phyloP scores from a whole-genome alignment of 2,329 filamentous ascomycete species.

The Colletotrichum sojae region DNA sequence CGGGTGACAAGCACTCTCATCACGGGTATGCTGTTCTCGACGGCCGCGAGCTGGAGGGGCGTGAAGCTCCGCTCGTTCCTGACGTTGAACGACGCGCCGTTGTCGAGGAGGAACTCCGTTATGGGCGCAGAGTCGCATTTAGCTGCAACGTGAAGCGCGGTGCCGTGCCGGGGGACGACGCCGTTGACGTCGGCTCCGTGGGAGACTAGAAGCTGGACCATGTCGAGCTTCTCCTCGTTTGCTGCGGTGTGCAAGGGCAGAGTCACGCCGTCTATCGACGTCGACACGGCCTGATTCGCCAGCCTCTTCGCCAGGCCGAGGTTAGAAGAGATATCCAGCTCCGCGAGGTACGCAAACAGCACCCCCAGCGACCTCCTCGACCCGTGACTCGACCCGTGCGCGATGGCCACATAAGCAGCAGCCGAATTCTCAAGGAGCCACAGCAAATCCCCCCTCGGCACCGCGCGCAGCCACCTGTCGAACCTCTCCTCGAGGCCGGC shows the following conservation, averaged over 20 bases:
- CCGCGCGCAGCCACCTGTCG: background rate
- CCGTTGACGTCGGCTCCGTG: conserved; percentile 9
- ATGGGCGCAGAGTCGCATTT: background rate
- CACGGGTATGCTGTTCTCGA: background rate
- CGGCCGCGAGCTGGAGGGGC: conserved; percentile 5
- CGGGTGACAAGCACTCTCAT: conserved; percentile 3
- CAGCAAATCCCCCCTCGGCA: background rate
- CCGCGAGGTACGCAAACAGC: background rate
- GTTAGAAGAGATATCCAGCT: background rate
- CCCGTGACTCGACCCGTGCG: background rate
- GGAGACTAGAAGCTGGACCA: background rate
- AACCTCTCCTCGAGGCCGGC: background rate
- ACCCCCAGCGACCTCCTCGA: background rate
- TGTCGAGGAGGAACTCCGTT: background rate
- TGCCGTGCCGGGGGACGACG: too few species aligned
- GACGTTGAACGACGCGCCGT: background rate
- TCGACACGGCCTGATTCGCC: background rate
- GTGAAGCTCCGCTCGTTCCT: background rate
- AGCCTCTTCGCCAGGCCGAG: background rate
- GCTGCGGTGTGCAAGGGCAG: background rate
- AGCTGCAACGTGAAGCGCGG: conserved; percentile 1
- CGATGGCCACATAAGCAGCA: conserved; percentile 1
- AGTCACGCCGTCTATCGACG: background rate
- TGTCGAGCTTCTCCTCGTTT: background rate
- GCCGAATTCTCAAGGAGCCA: conserved; percentile 22